Conservation (phyloP, 1,284 basidiomycete species). For the Chalciporus piperatoides region DNA sequence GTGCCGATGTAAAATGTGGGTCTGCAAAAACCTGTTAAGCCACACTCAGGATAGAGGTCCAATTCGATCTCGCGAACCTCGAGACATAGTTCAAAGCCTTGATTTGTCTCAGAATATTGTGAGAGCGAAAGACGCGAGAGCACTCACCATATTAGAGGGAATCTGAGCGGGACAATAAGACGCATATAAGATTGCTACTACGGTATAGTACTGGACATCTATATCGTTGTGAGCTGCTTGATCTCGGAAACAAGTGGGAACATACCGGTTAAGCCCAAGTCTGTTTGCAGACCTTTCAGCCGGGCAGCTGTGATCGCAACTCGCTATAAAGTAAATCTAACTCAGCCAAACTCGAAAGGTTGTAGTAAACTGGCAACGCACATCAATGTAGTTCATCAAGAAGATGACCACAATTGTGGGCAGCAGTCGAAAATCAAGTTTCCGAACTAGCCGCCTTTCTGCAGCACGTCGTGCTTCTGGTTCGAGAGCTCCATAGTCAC, state of each 20-base stretch:
- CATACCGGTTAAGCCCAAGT: conserved; percentile 48
- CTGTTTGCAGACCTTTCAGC: conserved; percentile 56
- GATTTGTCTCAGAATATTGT: no score
- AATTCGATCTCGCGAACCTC: conserved; percentile 28
- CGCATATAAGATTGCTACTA: conserved; percentile 53
- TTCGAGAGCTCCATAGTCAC: conserved; percentile 1
- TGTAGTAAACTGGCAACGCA: conserved; percentile 40
- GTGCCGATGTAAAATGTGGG: conserved; percentile 60
- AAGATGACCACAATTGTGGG: conserved; percentile 60
- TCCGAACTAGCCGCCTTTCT: conserved; percentile 46
- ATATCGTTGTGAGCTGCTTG: background rate
- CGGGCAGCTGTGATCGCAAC: conserved; percentile 58
- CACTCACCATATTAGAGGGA: conserved; percentile 59
- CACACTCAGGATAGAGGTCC: conserved; percentile 13
- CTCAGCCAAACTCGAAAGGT: conserved; percentile 30
- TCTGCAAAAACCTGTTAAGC: conserved; percentile 28
- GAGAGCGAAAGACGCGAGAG: conserved; percentile 29
- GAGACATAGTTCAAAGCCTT: conserved; percentile 44
- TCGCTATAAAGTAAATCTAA: conserved; percentile 38
- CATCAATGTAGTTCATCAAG: conserved; percentile 70
- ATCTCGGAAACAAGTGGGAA: conserved; percentile 23
- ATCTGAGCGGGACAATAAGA: conserved; percentile 62
- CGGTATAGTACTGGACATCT: conserved; percentile 61
- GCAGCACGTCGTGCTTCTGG: conserved; percentile 20
- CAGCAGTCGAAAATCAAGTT: conserved; percentile 55